Evolutionary conservation across 2,329 filamentous ascomycete species (phyloP), one percentile per base, ranked within the genome.

Genomic region (Blastomyces gilchristii): DNA sequence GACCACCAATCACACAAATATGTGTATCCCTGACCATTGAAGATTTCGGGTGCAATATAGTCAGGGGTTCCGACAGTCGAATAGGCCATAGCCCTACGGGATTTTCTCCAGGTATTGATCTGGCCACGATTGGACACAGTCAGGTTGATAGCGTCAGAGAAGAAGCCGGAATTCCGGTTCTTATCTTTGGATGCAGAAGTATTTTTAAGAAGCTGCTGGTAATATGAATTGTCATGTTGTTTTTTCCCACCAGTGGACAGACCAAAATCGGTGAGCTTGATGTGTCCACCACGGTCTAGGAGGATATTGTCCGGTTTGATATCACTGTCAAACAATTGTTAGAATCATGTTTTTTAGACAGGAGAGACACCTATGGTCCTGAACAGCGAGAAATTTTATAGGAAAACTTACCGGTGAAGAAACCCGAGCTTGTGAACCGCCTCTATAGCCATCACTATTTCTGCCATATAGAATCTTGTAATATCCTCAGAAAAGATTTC

Each of bases 1-100:
- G 90, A 96, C 94, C 94, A 99, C 94, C 94, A 99, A 81, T 99
- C 94, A 75, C 94, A 99, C 74, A 95, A 88, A 72, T 93, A 96
- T 64, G 91, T 90, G 79, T 99, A 99, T 58, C 94, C 94, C 71
- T 96, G 90, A 22, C 93, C 92, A 57, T 90, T 95, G 77, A 99
- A 97, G 70, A 99, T 97, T 75, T 99, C 94, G 2, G 94, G 94
- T 0, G 94, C 94, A 73, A 99, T 99, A 75, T 99, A 99, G 76
- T 99, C 94, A 11, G 94, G 94, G 1, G 94, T 99, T 67, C 94
- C 94, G 67, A 99, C 94, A 3, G 94, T 97, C 1, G 94, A 97
- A 78, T 99, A 99, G 16, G 94, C 94, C 84, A 99, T 93, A 75
- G 96, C 84, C 71, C 94, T 85, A 71, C 94, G 88, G 63, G 93